Evolutionary conservation across 768 basidiomycete species (phyloP).

Genomic region (Tubosaeta brunneosetosa): DNA sequence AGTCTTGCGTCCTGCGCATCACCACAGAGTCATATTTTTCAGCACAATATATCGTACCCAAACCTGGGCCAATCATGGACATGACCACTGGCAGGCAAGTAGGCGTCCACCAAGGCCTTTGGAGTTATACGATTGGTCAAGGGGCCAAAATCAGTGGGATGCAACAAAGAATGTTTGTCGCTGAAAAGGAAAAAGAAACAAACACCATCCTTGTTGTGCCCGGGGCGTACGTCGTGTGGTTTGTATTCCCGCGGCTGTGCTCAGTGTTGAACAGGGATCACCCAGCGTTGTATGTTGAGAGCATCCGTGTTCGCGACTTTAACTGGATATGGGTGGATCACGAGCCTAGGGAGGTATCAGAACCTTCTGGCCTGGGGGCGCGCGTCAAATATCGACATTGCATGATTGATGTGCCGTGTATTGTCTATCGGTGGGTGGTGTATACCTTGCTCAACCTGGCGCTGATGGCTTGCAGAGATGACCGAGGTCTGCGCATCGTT

Average conservation of each 20-base stretch:
- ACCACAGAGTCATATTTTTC: neutral
- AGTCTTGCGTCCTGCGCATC: conserved; percentile 15
- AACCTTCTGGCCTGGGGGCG: conserved; percentile 42
- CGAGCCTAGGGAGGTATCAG: conserved; percentile 44
- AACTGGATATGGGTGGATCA: conserved; percentile 73
- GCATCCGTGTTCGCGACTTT: conserved; percentile 46
- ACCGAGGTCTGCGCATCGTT: conserved; percentile 34
- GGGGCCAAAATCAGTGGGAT: conserved; percentile 63
- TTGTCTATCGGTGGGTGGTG: conserved; percentile 43
- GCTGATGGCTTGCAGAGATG: conserved; percentile 16
- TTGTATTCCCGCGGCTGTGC: neutral
- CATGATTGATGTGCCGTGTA: conserved; percentile 52
- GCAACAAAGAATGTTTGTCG: conserved; percentile 63
- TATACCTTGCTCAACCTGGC: neutral
- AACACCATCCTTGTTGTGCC: conserved; percentile 78
- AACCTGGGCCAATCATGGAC: conserved; percentile 66
- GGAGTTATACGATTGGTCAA: conserved; percentile 86
- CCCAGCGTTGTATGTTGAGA: conserved; percentile 44
- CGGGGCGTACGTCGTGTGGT: conserved; percentile 47
- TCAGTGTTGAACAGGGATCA: conserved; percentile 45
- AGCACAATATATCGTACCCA: conserved; percentile 76
- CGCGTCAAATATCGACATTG: conserved; percentile 67
- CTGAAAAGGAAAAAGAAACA: conserved; percentile 53
- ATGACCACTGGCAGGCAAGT: conserved; percentile 48
- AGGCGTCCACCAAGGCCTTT: conserved; percentile 68